Conservation (phyloP, 257 asterid genomes). For the Vinca minor region DNA sequence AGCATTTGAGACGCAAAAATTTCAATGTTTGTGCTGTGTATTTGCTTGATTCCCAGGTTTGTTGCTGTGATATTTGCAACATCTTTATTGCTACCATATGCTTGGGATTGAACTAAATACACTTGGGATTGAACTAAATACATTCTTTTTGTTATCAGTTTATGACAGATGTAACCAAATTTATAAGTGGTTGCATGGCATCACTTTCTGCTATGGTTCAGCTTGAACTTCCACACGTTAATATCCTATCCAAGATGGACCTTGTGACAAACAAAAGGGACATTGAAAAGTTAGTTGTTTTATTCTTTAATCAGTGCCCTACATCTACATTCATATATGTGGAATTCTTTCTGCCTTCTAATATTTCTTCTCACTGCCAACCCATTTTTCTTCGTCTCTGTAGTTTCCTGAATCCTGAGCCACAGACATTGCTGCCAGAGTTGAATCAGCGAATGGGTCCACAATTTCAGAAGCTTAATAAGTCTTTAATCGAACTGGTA, state of each 20-base stretch:
- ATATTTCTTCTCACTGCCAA: neutral
- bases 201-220: slow-evolving; percentile 98
- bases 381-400: slow-evolving; percentile 6
- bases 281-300: slow-evolving; percentile 65
- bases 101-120: too few relatives aligned
- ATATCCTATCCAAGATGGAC: slow-evolving; percentile 97
- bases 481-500: slow-evolving; percentile 81
- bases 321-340: neutral
- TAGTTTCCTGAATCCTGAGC: slow-evolving; percentile 87
- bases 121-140: slow-evolving; percentile 4
- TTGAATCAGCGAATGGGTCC: slow-evolving; percentile 90
- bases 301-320: neutral
- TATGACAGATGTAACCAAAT: slow-evolving; percentile 96
- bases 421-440: slow-evolving; percentile 63
- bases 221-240: slow-evolving; percentile 94
- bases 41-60: slow-evolving; percentile 94
- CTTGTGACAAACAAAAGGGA: slow-evolving; percentile 88
- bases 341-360: neutral
- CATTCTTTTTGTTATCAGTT: slow-evolving; percentile 36
- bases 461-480: slow-evolving; percentile 72
- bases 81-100: too few relatives aligned
- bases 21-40: slow-evolving; percentile 87
- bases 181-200: slow-evolving; percentile 95
- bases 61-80: neutral
- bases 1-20: slow-evolving; percentile 71